A percentile compares a stretch with the other conserved stretches of the same genome.
Conservation (phyloP, 2,329 filamentous ascomycete species). For the Diplodia mutila region DNA sequence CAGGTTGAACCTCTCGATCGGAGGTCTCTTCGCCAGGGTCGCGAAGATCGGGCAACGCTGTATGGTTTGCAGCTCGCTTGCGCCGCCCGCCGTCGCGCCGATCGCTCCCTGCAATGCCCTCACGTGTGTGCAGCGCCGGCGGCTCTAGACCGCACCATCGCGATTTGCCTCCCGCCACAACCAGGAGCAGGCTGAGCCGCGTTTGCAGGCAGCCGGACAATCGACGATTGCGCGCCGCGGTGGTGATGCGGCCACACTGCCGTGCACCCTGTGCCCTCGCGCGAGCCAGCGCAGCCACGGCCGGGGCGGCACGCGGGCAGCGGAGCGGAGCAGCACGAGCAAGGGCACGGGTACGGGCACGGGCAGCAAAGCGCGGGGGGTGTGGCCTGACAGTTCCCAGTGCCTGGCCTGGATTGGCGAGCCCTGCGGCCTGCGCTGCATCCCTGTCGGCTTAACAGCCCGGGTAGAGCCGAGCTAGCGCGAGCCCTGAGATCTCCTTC, state of each 20-base stretch:
- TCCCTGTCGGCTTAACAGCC: slow-evolving; percentile 14
- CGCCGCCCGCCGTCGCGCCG: not conserved
- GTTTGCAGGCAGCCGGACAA: not conserved
- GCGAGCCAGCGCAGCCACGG: not conserved
- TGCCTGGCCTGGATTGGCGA: slow-evolving; percentile 17
- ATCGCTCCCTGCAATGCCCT: slow-evolving; percentile 5
- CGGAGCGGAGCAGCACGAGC: not conserved
- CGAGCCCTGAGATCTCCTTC: slow-evolving; percentile 23
- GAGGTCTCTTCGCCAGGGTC: slow-evolving; percentile 2
- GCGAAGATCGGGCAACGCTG: slow-evolving; percentile 16
- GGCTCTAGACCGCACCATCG: slow-evolving; percentile 19
- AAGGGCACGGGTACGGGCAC: too few relatives aligned
- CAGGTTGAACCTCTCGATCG: slow-evolving; percentile 23
- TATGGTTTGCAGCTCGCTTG: slow-evolving; percentile 25
- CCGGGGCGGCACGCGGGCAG: slow-evolving; percentile 1
- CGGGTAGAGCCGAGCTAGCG: slow-evolving; percentile 23
- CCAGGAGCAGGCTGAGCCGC: not conserved
- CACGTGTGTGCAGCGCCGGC: slow-evolving; percentile 9
- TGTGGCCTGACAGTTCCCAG: slow-evolving; percentile 1
- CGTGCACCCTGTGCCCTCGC: not conserved
- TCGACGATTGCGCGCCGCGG: not conserved
- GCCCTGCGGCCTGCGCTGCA: slow-evolving; percentile 1
- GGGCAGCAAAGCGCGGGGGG: not conserved
- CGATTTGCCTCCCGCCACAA: not conserved
- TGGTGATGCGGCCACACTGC: not conserved